These are phyloP conservation scores for Vigna reflexopilosa DNA, from an alignment of 306 rosid genomes.

Conservation along the genomic window DNA sequence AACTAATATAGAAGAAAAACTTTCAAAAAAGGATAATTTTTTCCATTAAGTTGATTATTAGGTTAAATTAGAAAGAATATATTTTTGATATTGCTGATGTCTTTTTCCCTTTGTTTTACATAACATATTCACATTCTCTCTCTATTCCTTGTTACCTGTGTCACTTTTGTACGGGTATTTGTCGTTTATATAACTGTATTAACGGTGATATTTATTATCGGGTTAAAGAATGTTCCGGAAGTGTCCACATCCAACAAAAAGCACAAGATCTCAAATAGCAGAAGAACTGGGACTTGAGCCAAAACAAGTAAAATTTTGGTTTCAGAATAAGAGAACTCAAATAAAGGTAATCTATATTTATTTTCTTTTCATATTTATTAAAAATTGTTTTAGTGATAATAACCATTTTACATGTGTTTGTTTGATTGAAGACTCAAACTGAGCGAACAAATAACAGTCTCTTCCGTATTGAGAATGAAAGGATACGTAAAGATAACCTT, in stretches of 20 bases:
- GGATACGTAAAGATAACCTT: slow-evolving; percentile 55
- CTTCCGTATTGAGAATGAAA: slow-evolving; percentile 64
- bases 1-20: too few species aligned
- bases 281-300: slow-evolving; percentile 62
- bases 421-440: slow-evolving; percentile 52
- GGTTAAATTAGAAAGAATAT: too few species aligned
- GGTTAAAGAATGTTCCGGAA: slow-evolving; percentile 58
- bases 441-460: slow-evolving; percentile 51
- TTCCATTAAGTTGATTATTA: too few species aligned
- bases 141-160: too few species aligned
- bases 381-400: neutral
- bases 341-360: slow-evolving; percentile 51
- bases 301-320: slow-evolving; percentile 78
- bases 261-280: slow-evolving; percentile 53
- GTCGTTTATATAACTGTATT: neutral
- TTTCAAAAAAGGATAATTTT: too few species aligned
- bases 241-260: slow-evolving; percentile 59
- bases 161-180: neutral
- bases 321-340: slow-evolving; percentile 76
- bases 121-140: too few species aligned
- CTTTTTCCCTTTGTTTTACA: too few species aligned
- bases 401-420: neutral
- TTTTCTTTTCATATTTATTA: neutral
- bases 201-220: neutral
- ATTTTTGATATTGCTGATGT: too few species aligned